Percentiles rank a stretch among this genome's conserved stretches.
These are phyloP conservation scores for Taphrina communis DNA, from an alignment of 1,139 yeast species.

Conservation along the genomic window DNA sequence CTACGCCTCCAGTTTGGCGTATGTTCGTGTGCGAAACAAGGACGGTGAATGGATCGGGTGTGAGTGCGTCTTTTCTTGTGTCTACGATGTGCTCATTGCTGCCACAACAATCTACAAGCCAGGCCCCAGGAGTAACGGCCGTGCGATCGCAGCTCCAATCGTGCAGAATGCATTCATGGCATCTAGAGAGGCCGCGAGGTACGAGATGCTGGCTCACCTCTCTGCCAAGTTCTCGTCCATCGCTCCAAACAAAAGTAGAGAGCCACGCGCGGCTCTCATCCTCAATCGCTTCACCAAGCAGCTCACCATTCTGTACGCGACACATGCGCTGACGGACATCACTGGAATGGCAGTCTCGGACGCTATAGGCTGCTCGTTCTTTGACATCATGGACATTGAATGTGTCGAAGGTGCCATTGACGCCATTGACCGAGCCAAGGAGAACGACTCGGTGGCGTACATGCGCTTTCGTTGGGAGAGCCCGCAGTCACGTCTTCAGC, in stretches of 20 bases:
- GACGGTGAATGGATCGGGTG: constrained; percentile 40
- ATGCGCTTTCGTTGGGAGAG: constrained; percentile 42
- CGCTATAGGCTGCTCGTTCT: constrained; percentile 38
- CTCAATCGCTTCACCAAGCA: constrained; percentile 42
- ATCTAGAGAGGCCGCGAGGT: constrained; percentile 26
- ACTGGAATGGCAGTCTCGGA: constrained; percentile 38
- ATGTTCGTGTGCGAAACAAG: constrained; percentile 21
- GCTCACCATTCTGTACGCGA: constrained; percentile 44
- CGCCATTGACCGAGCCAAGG: constrained; percentile 44
- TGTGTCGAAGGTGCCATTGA: constrained; percentile 43
- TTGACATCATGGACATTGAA: constrained; percentile 41
- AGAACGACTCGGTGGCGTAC: constrained; percentile 43
- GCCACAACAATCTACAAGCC: constrained; percentile 40
- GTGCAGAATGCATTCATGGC: constrained; percentile 33
- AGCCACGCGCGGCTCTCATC: constrained; percentile 45
- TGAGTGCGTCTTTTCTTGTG: constrained; percentile 43
- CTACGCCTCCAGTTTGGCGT: constrained; percentile 40
- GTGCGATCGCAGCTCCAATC: constrained; percentile 42
- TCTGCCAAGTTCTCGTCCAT: constrained; percentile 31
- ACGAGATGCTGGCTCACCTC: constrained; percentile 36
- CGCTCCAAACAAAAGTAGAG: constrained; percentile 23
- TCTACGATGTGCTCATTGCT: constrained; percentile 43
- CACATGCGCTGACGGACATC: constrained; percentile 37
- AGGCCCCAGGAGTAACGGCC: constrained; percentile 16
- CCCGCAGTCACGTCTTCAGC: background rate